phyloP scores from a whole-genome alignment of 371 early-diverging fungal species.

The Rhizoclosmatium hyalinum region DNA sequence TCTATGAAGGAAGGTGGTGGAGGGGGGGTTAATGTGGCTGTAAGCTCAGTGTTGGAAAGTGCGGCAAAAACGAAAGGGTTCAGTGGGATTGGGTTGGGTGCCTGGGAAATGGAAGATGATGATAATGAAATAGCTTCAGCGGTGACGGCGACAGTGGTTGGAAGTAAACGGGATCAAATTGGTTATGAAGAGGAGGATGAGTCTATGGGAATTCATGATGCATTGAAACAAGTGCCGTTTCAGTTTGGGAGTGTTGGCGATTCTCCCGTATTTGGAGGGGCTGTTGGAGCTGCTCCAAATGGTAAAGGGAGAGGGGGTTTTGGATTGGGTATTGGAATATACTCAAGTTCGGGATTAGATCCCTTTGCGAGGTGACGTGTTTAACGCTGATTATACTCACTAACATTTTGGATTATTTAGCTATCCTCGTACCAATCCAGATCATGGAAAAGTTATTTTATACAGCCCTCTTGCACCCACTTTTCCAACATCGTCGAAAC shows the following conservation, averaged over 20 bases:
- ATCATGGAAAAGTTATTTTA: not conserved
- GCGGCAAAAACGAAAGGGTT: not conserved
- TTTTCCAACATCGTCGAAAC: not conserved
- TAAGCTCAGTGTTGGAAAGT: too few relatives aligned
- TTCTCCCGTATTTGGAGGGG: too few relatives aligned
- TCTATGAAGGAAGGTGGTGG: too few relatives aligned
- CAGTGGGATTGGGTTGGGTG: not conserved
- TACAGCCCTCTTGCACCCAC: not conserved
- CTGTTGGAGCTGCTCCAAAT: not conserved
- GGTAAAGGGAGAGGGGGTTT: not conserved
- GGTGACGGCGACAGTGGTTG: not conserved
- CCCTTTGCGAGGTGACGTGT: not conserved
- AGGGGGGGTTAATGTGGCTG: too few relatives aligned
- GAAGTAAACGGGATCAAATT: too few relatives aligned
- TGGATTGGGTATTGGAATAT: not conserved
- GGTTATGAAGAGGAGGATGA: not conserved
- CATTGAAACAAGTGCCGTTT: not conserved
- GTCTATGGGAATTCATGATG: not conserved
- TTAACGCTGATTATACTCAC: not conserved
- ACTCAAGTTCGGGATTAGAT: slow-evolving; percentile 11
- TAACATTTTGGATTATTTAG: not conserved
- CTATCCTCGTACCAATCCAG: not conserved
- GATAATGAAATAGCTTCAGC: not conserved
- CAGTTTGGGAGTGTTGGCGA: not conserved
- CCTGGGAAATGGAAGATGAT: not conserved